Evolutionary conservation across 306 rosid species (phyloP).

Genomic region (Abrus pulchellus): DNA sequence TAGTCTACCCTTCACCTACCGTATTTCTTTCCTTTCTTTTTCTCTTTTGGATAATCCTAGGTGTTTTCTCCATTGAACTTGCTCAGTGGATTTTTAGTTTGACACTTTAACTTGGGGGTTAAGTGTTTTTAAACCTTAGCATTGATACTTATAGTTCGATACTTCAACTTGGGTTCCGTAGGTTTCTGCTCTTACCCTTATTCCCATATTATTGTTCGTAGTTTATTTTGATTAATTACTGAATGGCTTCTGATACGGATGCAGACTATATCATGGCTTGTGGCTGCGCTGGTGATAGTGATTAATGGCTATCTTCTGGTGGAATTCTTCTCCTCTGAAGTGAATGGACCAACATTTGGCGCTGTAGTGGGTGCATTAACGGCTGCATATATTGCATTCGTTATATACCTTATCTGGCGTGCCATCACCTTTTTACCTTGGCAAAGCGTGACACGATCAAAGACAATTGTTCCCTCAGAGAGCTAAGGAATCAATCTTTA

Average conservation of each 20-base stretch:
- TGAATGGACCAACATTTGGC: conserved; percentile 59
- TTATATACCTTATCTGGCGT: conserved; percentile 70
- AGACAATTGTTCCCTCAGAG: conserved; percentile 46
- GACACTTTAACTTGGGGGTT: neutral
- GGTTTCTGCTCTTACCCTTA: neutral
- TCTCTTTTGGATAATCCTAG: conserved; percentile 2
- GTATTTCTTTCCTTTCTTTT: neutral
- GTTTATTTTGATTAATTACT: conserved; percentile 23
- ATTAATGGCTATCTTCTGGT: conserved; percentile 86
- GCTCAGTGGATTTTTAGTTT: neutral
- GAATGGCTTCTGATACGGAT: conserved; percentile 37
- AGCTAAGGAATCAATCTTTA: conserved; percentile 52
- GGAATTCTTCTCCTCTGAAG: conserved; percentile 83
- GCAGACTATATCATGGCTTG: conserved; percentile 80
- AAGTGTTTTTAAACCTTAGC: conserved; percentile 19
- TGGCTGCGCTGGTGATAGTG: conserved; percentile 82
- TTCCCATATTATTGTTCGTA: neutral
- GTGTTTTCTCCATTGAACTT: conserved; percentile 25
- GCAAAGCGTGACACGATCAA: conserved; percentile 44
- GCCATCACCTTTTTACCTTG: conserved; percentile 59
- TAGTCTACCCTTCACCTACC: neutral
- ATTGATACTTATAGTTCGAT: too few species aligned
- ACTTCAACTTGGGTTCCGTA: neutral
- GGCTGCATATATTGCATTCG: conserved; percentile 72
- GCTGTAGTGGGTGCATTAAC: conserved; percentile 57